Evolutionary conservation across 2,329 filamentous ascomycete genomes (phyloP).

Genomic region (Myriosclerotinia duriaeana): DNA sequence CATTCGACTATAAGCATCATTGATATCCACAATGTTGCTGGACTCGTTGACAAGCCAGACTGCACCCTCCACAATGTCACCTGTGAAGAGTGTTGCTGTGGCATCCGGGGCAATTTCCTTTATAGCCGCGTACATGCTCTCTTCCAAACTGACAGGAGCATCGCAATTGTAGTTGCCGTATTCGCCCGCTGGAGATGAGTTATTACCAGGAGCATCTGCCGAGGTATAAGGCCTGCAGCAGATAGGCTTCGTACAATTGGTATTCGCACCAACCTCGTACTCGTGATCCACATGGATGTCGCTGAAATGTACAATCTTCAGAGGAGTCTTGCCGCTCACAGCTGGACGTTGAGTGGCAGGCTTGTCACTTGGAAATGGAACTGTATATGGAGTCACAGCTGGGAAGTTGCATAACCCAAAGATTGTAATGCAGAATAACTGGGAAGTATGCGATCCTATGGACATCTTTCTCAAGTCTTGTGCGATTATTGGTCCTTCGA

Average conservation of each 20-base stretch:
- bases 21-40: slow-evolving; percentile 41
- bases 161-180: slow-evolving; percentile 45
- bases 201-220: slow-evolving; percentile 43
- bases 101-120: slow-evolving; percentile 36
- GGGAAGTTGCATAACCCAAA: slow-evolving; percentile 46
- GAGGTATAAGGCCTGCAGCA: slow-evolving; percentile 45
- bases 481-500: slow-evolving; percentile 55
- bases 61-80: slow-evolving; percentile 44
- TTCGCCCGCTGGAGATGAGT: slow-evolving; percentile 42
- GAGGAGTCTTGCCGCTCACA: slow-evolving; percentile 42
- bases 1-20: slow-evolving; percentile 43
- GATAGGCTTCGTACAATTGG: slow-evolving; percentile 46
- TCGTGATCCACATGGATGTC: slow-evolving; percentile 47
- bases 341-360: slow-evolving; percentile 40
- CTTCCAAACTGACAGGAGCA: slow-evolving; percentile 42
- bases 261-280: slow-evolving; percentile 44
- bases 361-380: slow-evolving; percentile 42
- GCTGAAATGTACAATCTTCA: slow-evolving; percentile 46
- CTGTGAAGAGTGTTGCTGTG: slow-evolving; percentile 44
- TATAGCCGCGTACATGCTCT: slow-evolving; percentile 45
- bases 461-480: slow-evolving; percentile 50
- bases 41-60: slow-evolving; percentile 41
- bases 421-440: slow-evolving; percentile 53
- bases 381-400: slow-evolving; percentile 39
- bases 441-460: slow-evolving; percentile 51